Evolutionary conservation across 2,329 filamentous ascomycete species (phyloP), one percentile per base, ranked within the genome.

Genomic region (Dryadomyces quercivorus): DNA sequence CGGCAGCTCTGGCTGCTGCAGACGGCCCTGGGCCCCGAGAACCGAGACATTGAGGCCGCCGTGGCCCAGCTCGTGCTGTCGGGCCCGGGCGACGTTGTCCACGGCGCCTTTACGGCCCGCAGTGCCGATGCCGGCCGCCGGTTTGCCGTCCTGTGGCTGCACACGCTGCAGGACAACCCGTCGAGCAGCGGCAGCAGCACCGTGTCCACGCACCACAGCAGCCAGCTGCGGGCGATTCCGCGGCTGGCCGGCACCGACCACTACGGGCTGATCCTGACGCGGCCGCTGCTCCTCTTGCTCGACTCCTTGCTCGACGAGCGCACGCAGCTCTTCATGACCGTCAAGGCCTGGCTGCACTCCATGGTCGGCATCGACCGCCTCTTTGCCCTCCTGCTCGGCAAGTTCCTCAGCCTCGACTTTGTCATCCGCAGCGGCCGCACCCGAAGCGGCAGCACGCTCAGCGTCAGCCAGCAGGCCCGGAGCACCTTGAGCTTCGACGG

Each of bases 1-100:
- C 82, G 87, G 55, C 85, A 83, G 61, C 72, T 98, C 43, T 95
- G 93, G 88, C 82, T 89, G 60, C 72, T 98, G 52, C 90, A 97
- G 61, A 80, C 77, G 22, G 78, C 82, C 1, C 77, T 95, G 13
- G 80, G 84, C 1, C 71, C 76, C 43, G 71, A 77, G 1, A 83
- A 84, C 61, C 82, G 86, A 52, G 81, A 90, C 48, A 84, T 95
- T 5, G 91, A 95, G 67, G 88, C 88, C 22, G 81, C 87, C 0
- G 80, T 95, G 44, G 78, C 82, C 22, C 76, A 78, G 26, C 70
- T 91, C 2, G 83, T 95, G 68, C 75, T 88, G 18, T 72, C 76
- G 50, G 62, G 71, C 18, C 73, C 76, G 50, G 62, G 71, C 44
- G 75, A 78, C 59, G 65, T 69, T 59, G 65, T 69, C 5, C 67